Conservation (phyloP, 2,329 filamentous ascomycete genomes). For the Phyllosticta paracitricarpa region DNA sequence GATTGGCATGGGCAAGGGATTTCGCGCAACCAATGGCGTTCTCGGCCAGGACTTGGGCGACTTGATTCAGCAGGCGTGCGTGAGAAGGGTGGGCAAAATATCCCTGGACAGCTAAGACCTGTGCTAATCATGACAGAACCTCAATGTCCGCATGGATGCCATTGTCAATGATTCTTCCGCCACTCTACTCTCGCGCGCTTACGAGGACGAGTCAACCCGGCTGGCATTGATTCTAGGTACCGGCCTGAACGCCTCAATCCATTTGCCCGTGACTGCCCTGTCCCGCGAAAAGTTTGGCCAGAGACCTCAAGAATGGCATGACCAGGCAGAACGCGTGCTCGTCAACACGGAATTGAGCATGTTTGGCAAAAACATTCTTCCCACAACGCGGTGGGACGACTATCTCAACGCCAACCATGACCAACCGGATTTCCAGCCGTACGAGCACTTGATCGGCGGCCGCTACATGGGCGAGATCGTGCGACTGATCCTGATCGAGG, state of each 20-base stretch:
- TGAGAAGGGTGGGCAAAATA: constrained; percentile 30
- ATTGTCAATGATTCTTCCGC: constrained; percentile 57
- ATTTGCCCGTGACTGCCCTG: constrained; percentile 47
- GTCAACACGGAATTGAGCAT: constrained; percentile 59
- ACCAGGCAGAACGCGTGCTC: constrained; percentile 49
- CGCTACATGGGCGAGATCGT: constrained; percentile 56
- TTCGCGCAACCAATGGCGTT: constrained; percentile 48
- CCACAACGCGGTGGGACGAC: constrained; percentile 53
- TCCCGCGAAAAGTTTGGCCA: constrained; percentile 46
- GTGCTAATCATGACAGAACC: constrained; percentile 24
- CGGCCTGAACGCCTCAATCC: constrained; percentile 54
- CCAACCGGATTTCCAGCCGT: constrained; percentile 53
- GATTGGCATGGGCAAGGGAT: constrained; percentile 56
- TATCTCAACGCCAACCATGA: constrained; percentile 46
- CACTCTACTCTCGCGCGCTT: constrained; percentile 51
- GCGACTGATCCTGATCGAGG: constrained; percentile 50
- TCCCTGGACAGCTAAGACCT: neutral
- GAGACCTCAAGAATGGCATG: constrained; percentile 45
- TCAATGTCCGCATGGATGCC: constrained; percentile 51
- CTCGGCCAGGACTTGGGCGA: constrained; percentile 50
- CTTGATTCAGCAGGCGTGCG: constrained; percentile 50
- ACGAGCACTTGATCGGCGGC: constrained; percentile 55
- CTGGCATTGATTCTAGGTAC: constrained; percentile 57
- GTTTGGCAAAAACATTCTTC: constrained; percentile 51
- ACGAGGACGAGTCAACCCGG: constrained; percentile 49